Base-by-base conservation (phyloP, 2,329 filamentous ascomycete species). In the Bipolaris cookei region DNA sequence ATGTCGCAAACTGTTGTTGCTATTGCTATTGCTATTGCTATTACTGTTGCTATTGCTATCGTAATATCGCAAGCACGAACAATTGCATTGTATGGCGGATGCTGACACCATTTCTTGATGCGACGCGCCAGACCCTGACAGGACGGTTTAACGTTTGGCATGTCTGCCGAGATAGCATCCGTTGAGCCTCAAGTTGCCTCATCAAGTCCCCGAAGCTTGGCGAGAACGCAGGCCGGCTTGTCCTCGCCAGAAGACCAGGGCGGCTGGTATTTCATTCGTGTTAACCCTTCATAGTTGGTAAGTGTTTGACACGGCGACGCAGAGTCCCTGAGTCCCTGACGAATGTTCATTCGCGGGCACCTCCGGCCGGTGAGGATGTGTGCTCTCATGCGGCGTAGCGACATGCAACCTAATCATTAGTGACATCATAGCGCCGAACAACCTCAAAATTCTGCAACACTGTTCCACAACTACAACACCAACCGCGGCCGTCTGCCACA, bases 401-500 rank as follows among this genome's bases (percentile, higher is more conserved):
- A 68, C 58, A 64, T 52, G 61, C 59, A 48, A 47, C 56, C 51
- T 61, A 61, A 58, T 61, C 62, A 54, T 20, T 34, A 42, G 60
- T 68, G 61, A 63, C 69, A 65, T 72, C 70, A 73, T 66, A 47
- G 52, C 61, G 61, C 64, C 65, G 54, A 54, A 42, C 21, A 34
- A 49, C 48, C 50, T 53, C 64, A 55, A 54, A 65, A 58, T 59
- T 69, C 65, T 63, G 62, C 51, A 56, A 55, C 56, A 56, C 44
- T 56, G 61, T 59, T 61, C 63, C 63, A 67, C 65, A 65, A 54
- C 64, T 51, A 61, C 61, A 54, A 32, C 35, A 49, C 56, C 63
- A 60, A 67, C 66, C 70, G 69, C 68, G 67, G 69, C 66, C 69
- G 70, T 67, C 58, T 63, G 60, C 43, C 50, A 62, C 58, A 62